phyloP scores from a whole-genome alignment of 192 early-diverging fungal species.

The Coemansia sp. region DNA sequence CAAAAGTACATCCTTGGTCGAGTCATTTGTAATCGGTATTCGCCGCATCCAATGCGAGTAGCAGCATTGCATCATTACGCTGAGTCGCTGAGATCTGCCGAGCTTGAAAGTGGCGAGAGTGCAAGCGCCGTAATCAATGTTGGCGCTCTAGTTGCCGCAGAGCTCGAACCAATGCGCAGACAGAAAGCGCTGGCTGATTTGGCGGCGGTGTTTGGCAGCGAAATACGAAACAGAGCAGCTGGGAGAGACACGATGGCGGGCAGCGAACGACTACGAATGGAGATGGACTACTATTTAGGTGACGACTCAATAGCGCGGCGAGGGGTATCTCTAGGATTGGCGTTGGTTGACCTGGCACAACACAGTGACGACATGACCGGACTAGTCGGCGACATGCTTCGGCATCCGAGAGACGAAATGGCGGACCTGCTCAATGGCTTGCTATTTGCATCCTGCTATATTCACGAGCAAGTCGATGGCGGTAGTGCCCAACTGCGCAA shows the following conservation, averaged over 20 bases:
- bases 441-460: constrained; percentile 9
- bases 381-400: background rate
- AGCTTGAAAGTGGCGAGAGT: constrained; percentile 3
- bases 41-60: constrained; percentile 13
- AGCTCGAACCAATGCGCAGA: background rate
- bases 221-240: background rate
- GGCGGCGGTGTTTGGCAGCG: background rate
- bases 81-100: constrained; percentile 1
- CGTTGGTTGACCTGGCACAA: background rate
- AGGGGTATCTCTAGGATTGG: background rate
- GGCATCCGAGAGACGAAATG: background rate
- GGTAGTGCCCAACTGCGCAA: background rate
- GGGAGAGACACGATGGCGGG: background rate
- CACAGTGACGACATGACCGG: background rate
- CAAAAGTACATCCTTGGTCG: constrained; percentile 6
- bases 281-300: background rate
- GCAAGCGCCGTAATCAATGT: constrained; percentile 3
- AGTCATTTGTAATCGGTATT: constrained; percentile 19
- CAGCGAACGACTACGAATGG: constrained; percentile 1
- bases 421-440: background rate
- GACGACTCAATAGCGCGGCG: background rate
- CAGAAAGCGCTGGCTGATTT: background rate
- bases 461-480: background rate
- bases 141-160: background rate
- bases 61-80: constrained; percentile 18